These are phyloP conservation scores for Cavenderia fasciculata DNA, from an alignment of 78 protist genomes.

Conservation along the genomic window DNA sequence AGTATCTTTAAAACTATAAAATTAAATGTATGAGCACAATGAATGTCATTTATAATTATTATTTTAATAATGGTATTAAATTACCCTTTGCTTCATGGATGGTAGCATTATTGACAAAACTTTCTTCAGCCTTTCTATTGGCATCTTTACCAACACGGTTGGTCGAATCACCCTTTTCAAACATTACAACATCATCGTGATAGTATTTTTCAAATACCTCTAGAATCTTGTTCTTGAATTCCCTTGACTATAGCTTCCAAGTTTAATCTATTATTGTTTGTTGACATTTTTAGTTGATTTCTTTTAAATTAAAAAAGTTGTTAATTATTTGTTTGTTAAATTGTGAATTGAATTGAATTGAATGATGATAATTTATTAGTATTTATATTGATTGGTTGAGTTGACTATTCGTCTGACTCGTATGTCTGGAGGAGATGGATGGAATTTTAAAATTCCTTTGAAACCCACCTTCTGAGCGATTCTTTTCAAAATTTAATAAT, in stretches of 20 bases:
- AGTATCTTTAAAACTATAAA: not conserved
- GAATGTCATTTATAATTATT: not conserved
- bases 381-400: too few species aligned
- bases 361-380: too few species aligned
- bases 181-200: constrained; percentile 28
- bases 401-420: too few species aligned
- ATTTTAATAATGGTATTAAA: not conserved
- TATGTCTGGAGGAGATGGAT: too few species aligned
- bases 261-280: not conserved
- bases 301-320: too few species aligned
- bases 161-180: constrained; percentile 35
- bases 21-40: too few species aligned
- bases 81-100: constrained; percentile 13
- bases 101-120: constrained; percentile 9
- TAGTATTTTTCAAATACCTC: constrained; percentile 40
- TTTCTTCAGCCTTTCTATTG: constrained; percentile 35
- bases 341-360: too few species aligned
- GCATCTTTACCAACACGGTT: constrained; percentile 26
- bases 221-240: constrained; percentile 23
- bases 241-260: constrained; percentile 25
- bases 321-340: too few species aligned
- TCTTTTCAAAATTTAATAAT: too few species aligned
- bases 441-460: too few species aligned
- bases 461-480: too few species aligned
- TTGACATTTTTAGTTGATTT: too few species aligned